A percentile compares a stretch with the other conserved stretches of the same genome.
Evolutionary conservation across 257 asterid species (phyloP).

Genomic region (Perilla frutescens): DNA sequence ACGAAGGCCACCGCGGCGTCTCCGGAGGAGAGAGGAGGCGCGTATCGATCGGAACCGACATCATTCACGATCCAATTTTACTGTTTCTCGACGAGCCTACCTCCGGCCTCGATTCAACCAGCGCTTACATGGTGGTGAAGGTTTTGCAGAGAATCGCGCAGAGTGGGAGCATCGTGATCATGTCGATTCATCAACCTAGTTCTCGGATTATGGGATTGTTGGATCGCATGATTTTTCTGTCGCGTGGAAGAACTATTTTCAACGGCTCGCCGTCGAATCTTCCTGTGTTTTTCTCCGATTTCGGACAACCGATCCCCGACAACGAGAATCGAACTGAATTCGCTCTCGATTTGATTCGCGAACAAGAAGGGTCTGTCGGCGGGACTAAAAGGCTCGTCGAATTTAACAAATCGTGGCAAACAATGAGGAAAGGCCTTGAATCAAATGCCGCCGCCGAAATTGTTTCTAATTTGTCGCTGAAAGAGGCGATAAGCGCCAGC

Average conservation of each 20-base stretch:
- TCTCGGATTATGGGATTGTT: conserved; percentile 64
- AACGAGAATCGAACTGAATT: conserved; percentile 70
- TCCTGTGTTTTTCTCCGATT: conserved; percentile 59
- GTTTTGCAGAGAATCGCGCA: conserved; percentile 75
- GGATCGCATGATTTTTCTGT: conserved; percentile 65
- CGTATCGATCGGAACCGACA: conserved; percentile 83
- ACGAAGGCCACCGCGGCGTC: conserved; percentile 70
- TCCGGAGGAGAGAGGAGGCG: conserved; percentile 77
- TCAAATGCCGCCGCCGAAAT: background rate
- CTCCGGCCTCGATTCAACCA: conserved; percentile 81
- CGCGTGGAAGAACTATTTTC: conserved; percentile 66
- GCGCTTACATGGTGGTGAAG: conserved; percentile 79
- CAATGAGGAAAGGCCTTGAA: conserved; percentile 31
- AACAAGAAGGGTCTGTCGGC: conserved; percentile 56
- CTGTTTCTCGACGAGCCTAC: conserved; percentile 85
- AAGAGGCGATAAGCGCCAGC: conserved; percentile 67
- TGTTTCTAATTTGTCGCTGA: conserved; percentile 42
- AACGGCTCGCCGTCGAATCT: conserved; percentile 65
- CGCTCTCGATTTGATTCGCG: conserved; percentile 69
- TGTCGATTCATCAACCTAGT: conserved; percentile 89
- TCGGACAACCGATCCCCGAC: conserved; percentile 72
- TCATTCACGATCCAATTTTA: conserved; percentile 79
- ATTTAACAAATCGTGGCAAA: conserved; percentile 67
- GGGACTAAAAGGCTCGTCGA: conserved; percentile 68
- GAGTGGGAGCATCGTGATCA: conserved; percentile 77